Percentiles rank a stretch among this genome's conserved stretches.
Conservation (phyloP, 805 yeast species). For the Starmerella stigmatis region DNA sequence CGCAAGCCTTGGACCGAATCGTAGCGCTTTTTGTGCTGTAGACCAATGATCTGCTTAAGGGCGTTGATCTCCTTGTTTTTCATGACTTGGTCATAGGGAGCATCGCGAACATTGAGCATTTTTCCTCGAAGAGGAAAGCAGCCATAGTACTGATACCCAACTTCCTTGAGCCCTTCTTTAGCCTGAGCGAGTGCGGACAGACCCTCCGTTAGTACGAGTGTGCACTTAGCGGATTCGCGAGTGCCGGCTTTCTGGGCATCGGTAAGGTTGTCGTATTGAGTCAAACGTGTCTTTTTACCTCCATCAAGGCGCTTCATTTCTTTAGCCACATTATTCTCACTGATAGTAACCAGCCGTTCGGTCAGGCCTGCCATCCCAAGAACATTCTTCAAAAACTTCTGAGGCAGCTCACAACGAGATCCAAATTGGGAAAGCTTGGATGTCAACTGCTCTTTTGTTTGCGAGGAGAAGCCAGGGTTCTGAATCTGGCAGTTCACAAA, state of each 20-base stretch:
- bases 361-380: constrained; percentile 57
- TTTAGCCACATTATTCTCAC: constrained; percentile 79
- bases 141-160: constrained; percentile 91
- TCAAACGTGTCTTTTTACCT: constrained; percentile 54
- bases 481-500: constrained; percentile 87
- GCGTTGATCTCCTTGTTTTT: constrained; percentile 93
- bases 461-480: constrained; percentile 95
- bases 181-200: constrained; percentile 91
- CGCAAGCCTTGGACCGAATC: constrained; percentile 63
- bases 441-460: constrained; percentile 90
- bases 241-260: constrained; percentile 98
- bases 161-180: constrained; percentile 85
- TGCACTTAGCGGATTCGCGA: constrained; percentile 80
- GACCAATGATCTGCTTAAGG: constrained; percentile 85
- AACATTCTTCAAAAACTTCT: constrained; percentile 60
- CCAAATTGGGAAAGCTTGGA: constrained; percentile 86
- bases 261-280: constrained; percentile 78
- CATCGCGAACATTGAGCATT: constrained; percentile 89
- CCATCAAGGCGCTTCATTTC: constrained; percentile 87
- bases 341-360: constrained; percentile 63
- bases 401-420: constrained; percentile 67
- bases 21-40: constrained; percentile 83
- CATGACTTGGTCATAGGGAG: constrained; percentile 86
- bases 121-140: constrained; percentile 95
- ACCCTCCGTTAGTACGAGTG: constrained; percentile 90